These are phyloP conservation scores for Vitis riparia DNA, from an alignment of 164 flowering plant genomes.

Conservation along the genomic window DNA sequence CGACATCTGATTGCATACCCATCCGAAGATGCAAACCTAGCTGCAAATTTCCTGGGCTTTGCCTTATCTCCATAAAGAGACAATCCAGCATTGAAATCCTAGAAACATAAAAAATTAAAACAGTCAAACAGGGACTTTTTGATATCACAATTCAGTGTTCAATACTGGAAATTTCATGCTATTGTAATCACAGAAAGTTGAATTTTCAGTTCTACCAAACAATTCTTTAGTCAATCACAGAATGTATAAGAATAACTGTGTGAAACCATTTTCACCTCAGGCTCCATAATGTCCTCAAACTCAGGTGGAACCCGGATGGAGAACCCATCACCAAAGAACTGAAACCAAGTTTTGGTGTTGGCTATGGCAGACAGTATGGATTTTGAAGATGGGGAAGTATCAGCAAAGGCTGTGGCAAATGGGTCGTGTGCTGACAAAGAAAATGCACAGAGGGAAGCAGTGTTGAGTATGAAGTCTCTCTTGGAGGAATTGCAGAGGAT, in stretches of 20 bases:
- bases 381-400: slow-evolving; percentile 30
- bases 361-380: slow-evolving; percentile 51
- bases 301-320: slow-evolving; percentile 84
- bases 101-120: slow-evolving; percentile 1
- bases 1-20: slow-evolving; percentile 48
- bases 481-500: slow-evolving; percentile 24
- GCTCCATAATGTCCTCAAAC: slow-evolving; percentile 77
- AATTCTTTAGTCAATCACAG: too few relatives aligned
- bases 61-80: slow-evolving; percentile 93
- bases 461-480: slow-evolving; percentile 44
- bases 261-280: slow-evolving; percentile 53
- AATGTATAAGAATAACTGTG: not conserved
- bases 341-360: slow-evolving; percentile 90
- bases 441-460: slow-evolving; percentile 35
- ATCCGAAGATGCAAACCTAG: slow-evolving; percentile 92
- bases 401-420: slow-evolving; percentile 27
- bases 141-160: not conserved
- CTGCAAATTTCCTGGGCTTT: slow-evolving; percentile 85
- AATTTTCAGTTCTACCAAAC: too few relatives aligned
- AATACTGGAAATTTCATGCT: too few relatives aligned
- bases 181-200: too few relatives aligned
- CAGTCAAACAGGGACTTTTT: not conserved
- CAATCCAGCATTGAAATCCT: slow-evolving; percentile 87
- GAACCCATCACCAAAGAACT: slow-evolving; percentile 86
- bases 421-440: slow-evolving; percentile 29